These are phyloP conservation scores for Colletotrichum lupini DNA, from an alignment of 2,329 filamentous ascomycete species.

Conservation along the genomic window DNA sequence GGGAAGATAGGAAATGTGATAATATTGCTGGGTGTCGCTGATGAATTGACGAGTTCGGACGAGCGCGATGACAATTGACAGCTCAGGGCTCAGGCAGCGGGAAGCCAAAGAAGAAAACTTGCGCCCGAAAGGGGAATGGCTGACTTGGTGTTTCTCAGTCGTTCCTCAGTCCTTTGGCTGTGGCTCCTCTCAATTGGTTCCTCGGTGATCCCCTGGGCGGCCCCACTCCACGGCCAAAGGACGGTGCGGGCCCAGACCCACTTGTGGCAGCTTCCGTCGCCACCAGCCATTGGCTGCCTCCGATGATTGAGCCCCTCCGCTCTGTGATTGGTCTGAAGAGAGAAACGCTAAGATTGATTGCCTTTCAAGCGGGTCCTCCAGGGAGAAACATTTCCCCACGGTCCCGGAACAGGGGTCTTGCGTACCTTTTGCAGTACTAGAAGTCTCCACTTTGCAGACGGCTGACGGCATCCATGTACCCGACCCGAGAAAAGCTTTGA, in stretches of 20 bases:
- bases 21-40: neutral
- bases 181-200: too few relatives aligned
- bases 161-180: too few relatives aligned
- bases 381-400: neutral
- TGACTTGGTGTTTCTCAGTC: too few relatives aligned
- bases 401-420: neutral
- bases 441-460: neutral
- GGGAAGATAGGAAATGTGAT: neutral
- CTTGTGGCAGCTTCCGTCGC: neutral
- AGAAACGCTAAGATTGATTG: neutral
- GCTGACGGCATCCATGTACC: neutral
- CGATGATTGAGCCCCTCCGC: neutral
- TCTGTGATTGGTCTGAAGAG: neutral
- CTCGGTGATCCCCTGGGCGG: neutral
- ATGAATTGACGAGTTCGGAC: neutral
- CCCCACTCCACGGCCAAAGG: neutral
- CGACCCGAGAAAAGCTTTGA: neutral
- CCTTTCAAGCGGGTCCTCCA: neutral
- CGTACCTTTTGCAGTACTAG: too few relatives aligned
- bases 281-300: constrained; percentile 9
- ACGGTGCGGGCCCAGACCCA: neutral
- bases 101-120: neutral
- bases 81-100: neutral
- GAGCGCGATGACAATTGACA: neutral
- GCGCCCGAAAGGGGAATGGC: neutral